Base-by-base conservation (phyloP, 2,329 filamentous ascomycete species). In the Calonectria crousiana region DNA sequence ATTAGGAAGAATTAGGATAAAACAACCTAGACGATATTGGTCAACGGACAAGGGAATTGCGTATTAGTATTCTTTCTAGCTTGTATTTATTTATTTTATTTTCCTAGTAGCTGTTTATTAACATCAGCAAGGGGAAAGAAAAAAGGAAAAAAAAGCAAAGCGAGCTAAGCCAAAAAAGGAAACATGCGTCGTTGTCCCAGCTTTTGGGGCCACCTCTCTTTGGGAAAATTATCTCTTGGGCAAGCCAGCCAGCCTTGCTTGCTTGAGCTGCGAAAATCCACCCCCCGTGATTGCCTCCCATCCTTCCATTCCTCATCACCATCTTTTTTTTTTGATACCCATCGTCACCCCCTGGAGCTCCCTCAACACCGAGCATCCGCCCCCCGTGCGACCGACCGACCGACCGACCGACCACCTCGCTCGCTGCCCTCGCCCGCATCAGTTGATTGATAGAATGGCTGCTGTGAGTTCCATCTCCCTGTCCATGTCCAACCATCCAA, bases 371-470 rank as follows among this genome's bases (percentile, higher is more conserved):
- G 76, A 79, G 72, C 75, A 76, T 69, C 62, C 67, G 26, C 41
- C 47, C 58, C 58, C 58, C 49, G 23, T 56, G 62, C 30, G 36
- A 34, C 65, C 56, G 56, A 73, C 52, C 79, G 78, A 69, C 32
- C 78, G 64, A 78, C 67, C 67, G 70, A 58, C 72, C 74, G 78
- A 79, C 71, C 49, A 80, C 69, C 67, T 73, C 67, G 72, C 56
- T 71, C 62, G 80, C 69, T 77, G 74, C 74, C 72, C 73, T 75
- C 77, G 79, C 80, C 78, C 56, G 78, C 77, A 81, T 80, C 77
- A 80, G 79, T 81, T 81, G 78, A 79, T 77, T 79, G 80, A 83
- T 83, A 86, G 84, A 84, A 86, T 86, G 84, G 84, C 84, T 84
- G 83, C 85, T 84, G 84, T 86, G 83, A 85, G 84, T 86, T 67